Evolutionary conservation across 2,329 filamentous ascomycete genomes (phyloP).

Genomic region (Botrytis hyacinthi): DNA sequence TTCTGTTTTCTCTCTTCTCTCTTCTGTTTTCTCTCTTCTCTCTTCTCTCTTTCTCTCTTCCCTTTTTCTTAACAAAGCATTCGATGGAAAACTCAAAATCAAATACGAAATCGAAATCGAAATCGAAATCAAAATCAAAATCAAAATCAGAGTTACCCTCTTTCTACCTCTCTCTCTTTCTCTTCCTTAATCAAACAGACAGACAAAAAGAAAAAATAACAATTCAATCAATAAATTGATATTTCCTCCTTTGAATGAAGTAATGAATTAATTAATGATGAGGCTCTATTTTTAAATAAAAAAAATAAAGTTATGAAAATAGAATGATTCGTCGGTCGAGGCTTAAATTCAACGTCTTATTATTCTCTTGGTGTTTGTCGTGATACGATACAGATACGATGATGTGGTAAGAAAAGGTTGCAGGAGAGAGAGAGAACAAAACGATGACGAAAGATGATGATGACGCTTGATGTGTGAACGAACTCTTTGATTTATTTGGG

Average conservation of each 20-base stretch:
- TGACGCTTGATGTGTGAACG: not conserved
- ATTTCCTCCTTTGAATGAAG: not conserved
- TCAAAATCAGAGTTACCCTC: no score
- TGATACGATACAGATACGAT: not conserved
- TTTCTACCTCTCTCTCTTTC: no score
- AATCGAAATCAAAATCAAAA: no score
- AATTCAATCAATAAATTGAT: not conserved
- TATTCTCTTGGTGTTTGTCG: not conserved
- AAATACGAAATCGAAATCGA: not conserved
- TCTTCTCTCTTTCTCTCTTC: not conserved
- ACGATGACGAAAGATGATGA: conserved; percentile 15
- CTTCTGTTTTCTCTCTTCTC: no score
- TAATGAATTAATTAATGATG: not conserved
- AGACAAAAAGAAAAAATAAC: not conserved
- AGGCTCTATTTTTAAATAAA: not conserved
- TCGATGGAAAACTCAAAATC: not conserved
- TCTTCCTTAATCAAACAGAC: not conserved
- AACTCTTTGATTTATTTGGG: conserved; percentile 2
- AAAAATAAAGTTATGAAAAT: not conserved
- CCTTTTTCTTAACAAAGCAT: not conserved
- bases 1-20: no score
- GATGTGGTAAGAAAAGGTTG: not conserved
- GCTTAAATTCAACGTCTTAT: not conserved
- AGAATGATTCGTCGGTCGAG: not conserved
- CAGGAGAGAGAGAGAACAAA: not conserved